A percentile compares a stretch with the other conserved stretches of the same genome.
Conservation (phyloP, 2,329 filamentous ascomycete species). For the Mycogone perniciosa region DNA sequence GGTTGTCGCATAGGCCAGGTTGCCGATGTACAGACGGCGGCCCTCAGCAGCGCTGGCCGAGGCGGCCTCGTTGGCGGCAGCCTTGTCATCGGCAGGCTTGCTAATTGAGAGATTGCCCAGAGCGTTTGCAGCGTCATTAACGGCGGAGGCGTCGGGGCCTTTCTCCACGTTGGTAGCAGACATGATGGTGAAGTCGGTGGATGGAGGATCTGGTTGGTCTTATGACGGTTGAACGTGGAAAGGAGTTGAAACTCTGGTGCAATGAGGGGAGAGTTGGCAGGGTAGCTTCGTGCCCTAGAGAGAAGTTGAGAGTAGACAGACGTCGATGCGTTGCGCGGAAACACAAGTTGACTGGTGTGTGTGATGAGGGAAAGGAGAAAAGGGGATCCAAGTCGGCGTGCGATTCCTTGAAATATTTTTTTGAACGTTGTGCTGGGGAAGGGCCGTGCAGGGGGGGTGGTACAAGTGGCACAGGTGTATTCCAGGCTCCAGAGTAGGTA, state of each 20-base stretch:
- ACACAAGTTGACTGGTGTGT: slow-evolving; percentile 39
- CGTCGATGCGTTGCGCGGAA: slow-evolving; percentile 42
- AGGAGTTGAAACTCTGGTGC: slow-evolving; percentile 59
- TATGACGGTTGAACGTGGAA: slow-evolving; percentile 37
- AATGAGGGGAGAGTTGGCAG: slow-evolving; percentile 56
- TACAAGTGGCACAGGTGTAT: slow-evolving; percentile 11
- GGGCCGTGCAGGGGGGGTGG: slow-evolving; percentile 13
- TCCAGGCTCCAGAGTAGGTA: background rate
- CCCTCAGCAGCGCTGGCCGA: slow-evolving; percentile 97
- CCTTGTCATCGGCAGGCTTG: slow-evolving; percentile 47
- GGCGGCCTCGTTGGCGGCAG: slow-evolving; percentile 76
- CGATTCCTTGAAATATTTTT: slow-evolving; percentile 39
- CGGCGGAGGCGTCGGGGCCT: slow-evolving; percentile 55
- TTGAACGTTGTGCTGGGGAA: slow-evolving; percentile 14
- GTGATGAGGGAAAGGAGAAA: slow-evolving; percentile 35
- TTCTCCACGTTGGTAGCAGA: slow-evolving; percentile 65
- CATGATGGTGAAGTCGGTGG: slow-evolving; percentile 59
- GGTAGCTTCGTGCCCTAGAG: slow-evolving; percentile 90
- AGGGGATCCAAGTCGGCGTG: slow-evolving; percentile 25
- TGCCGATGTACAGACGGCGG: slow-evolving; percentile 99
- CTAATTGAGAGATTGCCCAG: slow-evolving; percentile 66
- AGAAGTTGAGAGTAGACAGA: slow-evolving; percentile 38
- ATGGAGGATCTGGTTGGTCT: slow-evolving; percentile 38
- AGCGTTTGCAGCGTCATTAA: slow-evolving; percentile 71
- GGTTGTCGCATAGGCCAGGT: slow-evolving; percentile 99